Base-by-base conservation (phyloP, 139 green algal species). In the Microglena sp. region DNA sequence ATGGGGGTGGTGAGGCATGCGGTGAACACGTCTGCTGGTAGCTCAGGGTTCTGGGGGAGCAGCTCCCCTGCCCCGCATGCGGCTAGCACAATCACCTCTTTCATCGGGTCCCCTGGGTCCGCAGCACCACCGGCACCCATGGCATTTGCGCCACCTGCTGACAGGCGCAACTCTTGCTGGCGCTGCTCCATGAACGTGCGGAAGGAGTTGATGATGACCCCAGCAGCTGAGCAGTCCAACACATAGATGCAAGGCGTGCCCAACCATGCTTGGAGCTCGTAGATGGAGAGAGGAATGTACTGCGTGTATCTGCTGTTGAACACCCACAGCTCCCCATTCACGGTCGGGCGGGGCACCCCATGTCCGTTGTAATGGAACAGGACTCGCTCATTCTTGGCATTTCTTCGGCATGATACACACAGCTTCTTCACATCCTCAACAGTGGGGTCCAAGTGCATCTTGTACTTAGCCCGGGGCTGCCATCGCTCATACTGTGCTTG, bases 361-460 rank as follows among this genome's bases (percentile, higher is more conserved):
- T 99, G 94, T 15, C 94, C 94, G 76, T 99, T 99, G 84, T 99
- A 99, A 75, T 99, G 94, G 67, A 98, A 97, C 67, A 99, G 82
- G 46, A 98, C 90, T 0, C 94, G 83, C 78, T 99, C 94, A 7
- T 78, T 87, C 83, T 95, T 95, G 4, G 92, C 93, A 18, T 81
- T 84, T 5, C 89, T 75, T 6, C 94, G 74, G 68, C 83, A 90
- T 33, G 79, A 87, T 11, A 83, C 65, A 60, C 87, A 93, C 30
- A 97, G 81, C 84, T 97, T 98, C 70, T 96, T 96, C 8, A 98
- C 89, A 50, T 99, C 92, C 1, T 99, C 94, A 28, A 95, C 83
- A 5, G 94, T 98, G 36, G 94, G 94, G 68, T 99, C 94, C 62
- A 97, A 78, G 73, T 93, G 82, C 78, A 92, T 87, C 74, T 91